These are phyloP conservation scores for Pisolithus microcarpus DNA, from an alignment of 768 basidiomycete species.

Conservation along the genomic window DNA sequence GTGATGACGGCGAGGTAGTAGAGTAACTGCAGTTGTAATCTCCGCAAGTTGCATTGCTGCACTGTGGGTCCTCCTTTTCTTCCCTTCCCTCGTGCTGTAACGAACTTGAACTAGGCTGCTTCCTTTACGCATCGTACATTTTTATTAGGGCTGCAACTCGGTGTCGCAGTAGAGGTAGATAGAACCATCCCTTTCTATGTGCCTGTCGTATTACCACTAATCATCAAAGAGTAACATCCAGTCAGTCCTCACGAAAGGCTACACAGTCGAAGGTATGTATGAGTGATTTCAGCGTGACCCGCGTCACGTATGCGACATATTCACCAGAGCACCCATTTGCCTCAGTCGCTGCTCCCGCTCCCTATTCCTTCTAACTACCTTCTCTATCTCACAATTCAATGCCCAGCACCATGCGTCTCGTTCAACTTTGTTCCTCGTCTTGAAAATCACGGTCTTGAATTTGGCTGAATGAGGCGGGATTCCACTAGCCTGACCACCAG, in stretches of 20 bases:
- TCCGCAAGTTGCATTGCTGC: neutral
- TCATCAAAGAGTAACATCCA: too few species aligned
- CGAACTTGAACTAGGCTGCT: too few species aligned
- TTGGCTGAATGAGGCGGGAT: slow-evolving; percentile 51
- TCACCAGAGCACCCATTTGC: slow-evolving; percentile 52
- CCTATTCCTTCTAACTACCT: slow-evolving; percentile 52
- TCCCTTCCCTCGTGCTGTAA: neutral
- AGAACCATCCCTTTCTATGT: too few species aligned
- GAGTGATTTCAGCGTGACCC: too few species aligned
- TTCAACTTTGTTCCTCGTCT: slow-evolving; percentile 78
- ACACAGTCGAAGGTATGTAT: neutral
- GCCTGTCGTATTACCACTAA: too few species aligned
- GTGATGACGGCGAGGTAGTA: slow-evolving; percentile 49
- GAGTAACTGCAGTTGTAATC: slow-evolving; percentile 30
- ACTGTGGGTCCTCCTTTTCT: neutral
- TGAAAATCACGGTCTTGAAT: slow-evolving; percentile 56
- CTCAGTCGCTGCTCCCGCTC: slow-evolving; percentile 62
- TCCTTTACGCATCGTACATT: neutral
- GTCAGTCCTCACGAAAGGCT: too few species aligned
- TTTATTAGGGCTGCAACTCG: neutral
- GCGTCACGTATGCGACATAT: slow-evolving; percentile 14
- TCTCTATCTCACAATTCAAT: slow-evolving; percentile 84
- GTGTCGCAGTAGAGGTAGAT: neutral
- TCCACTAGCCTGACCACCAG: slow-evolving; percentile 8
- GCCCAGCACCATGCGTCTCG: slow-evolving; percentile 95